phyloP scores from a whole-genome alignment of 495 filamentous ascomycete species.

The Physcia stellaris region DNA sequence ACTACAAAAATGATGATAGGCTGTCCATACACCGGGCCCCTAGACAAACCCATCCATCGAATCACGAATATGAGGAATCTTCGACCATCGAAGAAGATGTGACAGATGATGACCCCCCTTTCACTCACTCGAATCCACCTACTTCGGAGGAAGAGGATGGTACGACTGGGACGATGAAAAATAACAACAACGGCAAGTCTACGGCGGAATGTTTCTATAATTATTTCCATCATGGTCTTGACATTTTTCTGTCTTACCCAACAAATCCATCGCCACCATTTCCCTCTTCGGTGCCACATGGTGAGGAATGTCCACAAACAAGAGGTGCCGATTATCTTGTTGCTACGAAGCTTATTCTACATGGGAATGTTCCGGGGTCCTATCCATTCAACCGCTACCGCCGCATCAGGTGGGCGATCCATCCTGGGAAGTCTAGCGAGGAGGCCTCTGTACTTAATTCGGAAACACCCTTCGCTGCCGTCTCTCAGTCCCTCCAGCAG shows the following conservation, averaged over 20 bases:
- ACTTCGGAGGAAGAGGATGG: slow-evolving; percentile 65
- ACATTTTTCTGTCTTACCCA: slow-evolving; percentile 77
- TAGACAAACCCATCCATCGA: slow-evolving; percentile 1
- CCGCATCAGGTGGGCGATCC: slow-evolving; percentile 73
- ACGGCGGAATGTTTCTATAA: slow-evolving; percentile 82
- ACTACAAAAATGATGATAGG: slow-evolving; percentile 80
- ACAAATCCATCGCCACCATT: slow-evolving; percentile 53
- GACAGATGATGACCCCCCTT: slow-evolving; percentile 69
- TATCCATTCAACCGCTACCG: slow-evolving; percentile 95
- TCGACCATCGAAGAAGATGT: slow-evolving; percentile 7
- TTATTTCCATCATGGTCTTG: slow-evolving; percentile 90
- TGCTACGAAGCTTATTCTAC: slow-evolving; percentile 79
- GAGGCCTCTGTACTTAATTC: slow-evolving; percentile 37
- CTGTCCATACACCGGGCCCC: slow-evolving; percentile 73
- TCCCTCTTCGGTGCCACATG: slow-evolving; percentile 21
- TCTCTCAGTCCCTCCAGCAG: slow-evolving; percentile 51
- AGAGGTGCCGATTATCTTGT: slow-evolving; percentile 38
- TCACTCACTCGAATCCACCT: slow-evolving; percentile 57
- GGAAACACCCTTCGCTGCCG: slow-evolving; percentile 61
- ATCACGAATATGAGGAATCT: slow-evolving; percentile 3
- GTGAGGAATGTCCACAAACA: slow-evolving; percentile 12
- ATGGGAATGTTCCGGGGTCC: slow-evolving; percentile 88
- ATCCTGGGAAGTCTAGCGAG: slow-evolving; percentile 19
- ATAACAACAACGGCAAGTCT: slow-evolving; percentile 30
- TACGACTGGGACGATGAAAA: slow-evolving; percentile 25